Percentiles rank a stretch among this genome's conserved stretches.
phyloP scores from a whole-genome alignment of 2,329 filamentous ascomycete species.

The Arthroderma uncinatum region DNA sequence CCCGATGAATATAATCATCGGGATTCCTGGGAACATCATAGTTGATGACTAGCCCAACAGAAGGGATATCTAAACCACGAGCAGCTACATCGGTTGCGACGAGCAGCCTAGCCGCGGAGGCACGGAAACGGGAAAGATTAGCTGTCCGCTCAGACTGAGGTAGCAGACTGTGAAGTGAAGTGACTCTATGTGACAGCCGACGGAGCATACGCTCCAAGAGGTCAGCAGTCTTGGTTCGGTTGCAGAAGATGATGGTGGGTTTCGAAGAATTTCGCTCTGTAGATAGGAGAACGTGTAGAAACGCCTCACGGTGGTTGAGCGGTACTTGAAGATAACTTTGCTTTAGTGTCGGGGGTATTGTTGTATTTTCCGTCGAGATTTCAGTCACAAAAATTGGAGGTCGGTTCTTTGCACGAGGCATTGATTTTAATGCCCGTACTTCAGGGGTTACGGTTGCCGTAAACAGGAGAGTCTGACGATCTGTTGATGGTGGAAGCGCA shows the following conservation, averaged over 20 bases:
- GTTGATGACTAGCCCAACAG: conserved; percentile 82
- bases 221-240: conserved; percentile 78
- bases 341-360: conserved; percentile 66
- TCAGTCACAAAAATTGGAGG: conserved; percentile 81
- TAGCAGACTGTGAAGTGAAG: conserved; percentile 77
- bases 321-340: conserved; percentile 83
- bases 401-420: conserved; percentile 57
- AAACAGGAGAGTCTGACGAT: conserved; percentile 89
- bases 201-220: conserved; percentile 80
- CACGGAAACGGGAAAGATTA: conserved; percentile 85
- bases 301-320: conserved; percentile 87
- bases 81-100: conserved; percentile 93
- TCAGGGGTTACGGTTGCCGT: conserved; percentile 92
- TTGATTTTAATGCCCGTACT: conserved; percentile 72
- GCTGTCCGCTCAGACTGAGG: conserved; percentile 73
- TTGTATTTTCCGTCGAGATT: conserved; percentile 56
- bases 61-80: conserved; percentile 87
- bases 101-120: conserved; percentile 74
- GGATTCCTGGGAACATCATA: conserved; percentile 94
- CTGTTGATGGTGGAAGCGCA: conserved; percentile 61
- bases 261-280: conserved; percentile 65
- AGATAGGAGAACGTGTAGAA: conserved; percentile 76
- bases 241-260: conserved; percentile 86
- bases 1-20: conserved; percentile 94
- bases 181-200: conserved; percentile 77